Base-by-base conservation (phyloP, 192 early-diverging fungal genomes). In the Rhizoclosmatium globosum region DNA sequence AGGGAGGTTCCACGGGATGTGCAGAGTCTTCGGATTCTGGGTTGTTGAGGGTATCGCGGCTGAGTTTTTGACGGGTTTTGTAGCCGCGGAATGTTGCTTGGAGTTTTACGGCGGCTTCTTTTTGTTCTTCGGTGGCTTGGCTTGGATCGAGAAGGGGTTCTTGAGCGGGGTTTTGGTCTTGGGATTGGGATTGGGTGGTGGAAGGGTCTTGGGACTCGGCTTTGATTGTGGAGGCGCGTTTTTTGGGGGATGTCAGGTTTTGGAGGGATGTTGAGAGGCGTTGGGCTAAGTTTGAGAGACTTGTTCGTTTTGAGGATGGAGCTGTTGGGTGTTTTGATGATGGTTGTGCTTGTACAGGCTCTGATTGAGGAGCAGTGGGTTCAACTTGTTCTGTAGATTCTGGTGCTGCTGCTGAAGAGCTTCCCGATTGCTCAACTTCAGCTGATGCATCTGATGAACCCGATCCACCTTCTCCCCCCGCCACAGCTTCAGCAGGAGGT, bases 41-140 rank as follows among this genome's bases (percentile, higher is more conserved):
- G 62, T 64, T 64, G 23, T 21, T 7, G 21, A 6, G 62, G 41
- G 6, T 64, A 11, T 11, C 7, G 13, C 62, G 41, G 62, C 21
- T 64, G 21, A 23, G 7, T 64, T 7, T 53, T 53, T 53, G 50
- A 1, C 62, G 11, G 21, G 7, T 64, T 64, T 21, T 23, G 62
- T 64, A 17, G 62, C 62, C 62, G 62, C 62, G 13, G 62, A 57
- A 57, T 21, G 62, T 64, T 21, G 62, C 23, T 41, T 64, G 7
- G 23, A 21, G 62, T 41, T 11, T 64, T 11, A 64, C 56, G 13
- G 56, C 56, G 21, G 56, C 56, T 15, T 57, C n/a, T 15, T 57
- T 15, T 21, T 57, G 15, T 15, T 15, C n/a, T 0, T 57, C 31
- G 31, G 15, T 21, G 13, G 56, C 56, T 15, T 57, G 13, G 56